These are phyloP conservation scores for Cantharellus cinnabarinus DNA, from an alignment of 768 basidiomycete genomes.

Conservation along the genomic window DNA sequence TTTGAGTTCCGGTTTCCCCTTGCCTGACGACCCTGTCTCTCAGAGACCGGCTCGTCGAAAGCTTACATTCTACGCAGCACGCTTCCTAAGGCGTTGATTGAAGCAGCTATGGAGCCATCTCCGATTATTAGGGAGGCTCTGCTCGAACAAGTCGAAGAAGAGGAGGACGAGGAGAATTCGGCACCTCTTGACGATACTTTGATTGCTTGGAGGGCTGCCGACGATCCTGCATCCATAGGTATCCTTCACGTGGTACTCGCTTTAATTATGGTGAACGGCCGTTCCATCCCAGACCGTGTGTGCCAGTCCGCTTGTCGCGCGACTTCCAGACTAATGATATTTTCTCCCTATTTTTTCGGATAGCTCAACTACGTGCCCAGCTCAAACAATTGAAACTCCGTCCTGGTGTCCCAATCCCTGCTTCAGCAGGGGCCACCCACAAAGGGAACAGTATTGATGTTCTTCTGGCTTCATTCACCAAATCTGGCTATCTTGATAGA, in stretches of 20 bases:
- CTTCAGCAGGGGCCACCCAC: constrained; percentile 22
- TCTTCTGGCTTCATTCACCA: constrained; percentile 41
- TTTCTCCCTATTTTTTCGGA: background rate
- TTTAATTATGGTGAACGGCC: constrained; percentile 63
- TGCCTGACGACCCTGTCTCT: background rate
- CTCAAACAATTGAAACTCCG: constrained; percentile 51
- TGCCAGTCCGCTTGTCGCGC: constrained; percentile 4
- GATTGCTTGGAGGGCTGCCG: constrained; percentile 46
- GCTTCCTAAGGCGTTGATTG: constrained; percentile 41
- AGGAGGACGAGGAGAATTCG: constrained; percentile 30
- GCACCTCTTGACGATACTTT: constrained; percentile 44
- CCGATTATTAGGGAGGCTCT: constrained; percentile 25
- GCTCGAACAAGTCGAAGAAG: constrained; percentile 27
- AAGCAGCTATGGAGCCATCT: constrained; percentile 33
- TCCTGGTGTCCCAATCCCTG: constrained; percentile 25
- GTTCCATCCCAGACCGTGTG: constrained; percentile 56
- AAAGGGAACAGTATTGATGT: constrained; percentile 33
- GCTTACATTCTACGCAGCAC: constrained; percentile 67
- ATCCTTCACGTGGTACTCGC: constrained; percentile 65
- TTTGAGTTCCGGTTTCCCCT: background rate
- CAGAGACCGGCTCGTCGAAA: constrained; percentile 39
- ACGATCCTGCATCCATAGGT: constrained; percentile 46
- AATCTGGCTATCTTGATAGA: constrained; percentile 65
- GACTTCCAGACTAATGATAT: background rate
- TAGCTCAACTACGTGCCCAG: constrained; percentile 53